Base-by-base conservation (phyloP, 202 grass and related monocot species). In the Musa balbisiana region DNA sequence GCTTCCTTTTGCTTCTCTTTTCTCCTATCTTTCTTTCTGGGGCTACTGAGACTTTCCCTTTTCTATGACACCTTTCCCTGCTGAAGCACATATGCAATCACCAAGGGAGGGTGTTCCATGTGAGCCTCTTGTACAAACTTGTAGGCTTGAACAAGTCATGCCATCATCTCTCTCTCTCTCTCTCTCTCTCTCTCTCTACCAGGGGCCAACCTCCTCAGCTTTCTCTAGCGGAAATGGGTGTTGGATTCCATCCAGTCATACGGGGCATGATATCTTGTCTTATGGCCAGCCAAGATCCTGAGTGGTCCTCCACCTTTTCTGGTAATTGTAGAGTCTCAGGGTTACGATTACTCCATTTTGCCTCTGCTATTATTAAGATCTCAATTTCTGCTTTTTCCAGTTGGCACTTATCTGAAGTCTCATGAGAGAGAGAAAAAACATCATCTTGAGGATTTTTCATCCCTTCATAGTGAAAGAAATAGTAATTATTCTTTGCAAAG, bases 281-380 rank as follows among this genome's bases (percentile, higher is more conserved):
- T 60, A 21, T 60, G 56, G 15, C 56, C 56, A 17, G 56, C 56
- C 56, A 27, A n/a, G 56, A 85, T 62, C 84, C 49, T 16, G 52
- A 21, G 77, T 82, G 81, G 79, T 65, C 76, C 76, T 72, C 54
- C 33, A 43, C 33, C 33, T 43, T 43, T 43, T 43, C 33, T 6
- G 33, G 33, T 43, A 43, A 43, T 43, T 1, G 33, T 43, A 43
- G n/a, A 43, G 33, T 43, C 33, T 43, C 33, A 25, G 25, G 25
- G 25, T 25, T 25, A 25, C 25, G 25, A 25, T 25, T 25, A 25
- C 25, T 25, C 25, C 25, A 43, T 43, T 43, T 43, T 43, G 33
- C 33, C 4, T 43, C 33, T 43, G 33, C 33, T 43, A 6, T 6
- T 43, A 43, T 43, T 6, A 6, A 43, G 0, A 43, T 43, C 33